Evolutionary conservation across 257 asterid species (phyloP), one percentile per base, ranked within the genome.

Genomic region (Galeopsis tetrahit): DNA sequence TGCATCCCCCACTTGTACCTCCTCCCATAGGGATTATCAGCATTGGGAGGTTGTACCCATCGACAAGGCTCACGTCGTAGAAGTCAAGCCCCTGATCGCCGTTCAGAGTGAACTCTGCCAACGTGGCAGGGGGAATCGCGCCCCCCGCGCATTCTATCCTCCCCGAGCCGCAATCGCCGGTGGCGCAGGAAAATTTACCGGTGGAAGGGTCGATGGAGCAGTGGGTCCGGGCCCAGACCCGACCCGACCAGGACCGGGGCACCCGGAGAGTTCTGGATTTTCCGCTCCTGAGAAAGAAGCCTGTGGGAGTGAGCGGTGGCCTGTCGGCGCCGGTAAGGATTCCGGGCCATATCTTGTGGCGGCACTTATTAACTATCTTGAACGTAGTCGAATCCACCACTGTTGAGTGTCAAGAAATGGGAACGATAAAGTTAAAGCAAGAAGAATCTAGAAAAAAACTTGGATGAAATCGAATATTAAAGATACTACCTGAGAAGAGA

Each of bases 161-260:
- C n/a, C 96, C 98, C 36, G 96, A 89, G 59, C 86, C 98, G 80
- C 98, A 94, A 49, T 94, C 98, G 6, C 90, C 97, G 1, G 98
- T 83, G 62, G 83, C 83, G 81, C 98, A 94, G 39, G 88, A 57
- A 78, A 93, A 87, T 55, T 78, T 83, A 0, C 88, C 93, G 2
- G 86, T 48, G 2, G 88, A 55, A 0, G 86, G 68, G 15, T 88
- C 88, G 6, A 82, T 78, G 72, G 87, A 76, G 82, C 98, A 94
- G 76, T 81, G 86, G 17, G 96, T 89, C 0, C 98, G 87, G 57
- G 91, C 96, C 98, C 98, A 91, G 4, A 91, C 14, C 36, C 98
- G 90, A 58, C 98, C 97, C 76, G 98, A 94, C 98, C 97, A 91
- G 1, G 93, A 69, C 3, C 15, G 74, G 66, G 97, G 98, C 14